Evolutionary conservation across 106 monocot species (phyloP).

Genomic region (Apostasia ramifera): DNA sequence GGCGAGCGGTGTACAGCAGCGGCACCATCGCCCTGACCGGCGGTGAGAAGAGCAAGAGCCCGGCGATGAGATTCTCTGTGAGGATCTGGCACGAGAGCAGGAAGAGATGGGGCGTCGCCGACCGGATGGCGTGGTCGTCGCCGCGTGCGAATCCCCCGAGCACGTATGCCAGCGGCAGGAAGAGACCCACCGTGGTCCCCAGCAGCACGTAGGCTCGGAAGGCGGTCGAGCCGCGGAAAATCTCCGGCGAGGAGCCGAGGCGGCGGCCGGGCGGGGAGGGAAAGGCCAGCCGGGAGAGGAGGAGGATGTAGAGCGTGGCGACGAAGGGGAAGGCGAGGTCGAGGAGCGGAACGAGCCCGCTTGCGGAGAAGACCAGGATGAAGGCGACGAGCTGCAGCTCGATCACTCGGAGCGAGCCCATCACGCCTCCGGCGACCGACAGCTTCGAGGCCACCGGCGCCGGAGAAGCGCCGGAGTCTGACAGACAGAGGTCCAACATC

Average conservation of each 20-base stretch:
- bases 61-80: constrained; percentile 73
- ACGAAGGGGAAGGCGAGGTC: constrained; percentile 73
- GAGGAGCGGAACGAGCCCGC: constrained; percentile 84
- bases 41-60: constrained; percentile 58
- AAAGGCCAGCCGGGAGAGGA: constrained; percentile 62
- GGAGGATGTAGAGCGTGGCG: constrained; percentile 46
- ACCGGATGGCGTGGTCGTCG: constrained; percentile 71
- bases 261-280: constrained; percentile 16
- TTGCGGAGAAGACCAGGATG: constrained; percentile 96
- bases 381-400: constrained; percentile 96
- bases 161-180: constrained; percentile 89
- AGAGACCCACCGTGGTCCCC: constrained; percentile 74
- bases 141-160: constrained; percentile 90
- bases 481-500: constrained; percentile 76
- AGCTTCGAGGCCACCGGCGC: constrained; percentile 16
- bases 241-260: constrained; percentile 2
- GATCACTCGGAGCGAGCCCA: constrained; percentile 89
- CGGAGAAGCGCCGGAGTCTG: constrained; percentile 25
- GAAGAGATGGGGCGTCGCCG: constrained; percentile 88
- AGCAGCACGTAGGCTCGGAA: constrained; percentile 66
- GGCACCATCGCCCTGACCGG: constrained; percentile 86
- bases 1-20: constrained; percentile 70
- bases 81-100: constrained; percentile 79
- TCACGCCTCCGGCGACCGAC: constrained; percentile 32
- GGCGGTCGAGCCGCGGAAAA: constrained; percentile 26